Evolutionary conservation across 1,284 basidiomycete species (phyloP), one percentile per base, ranked within the genome.

Genomic region (Cryptococcus sp.): DNA sequence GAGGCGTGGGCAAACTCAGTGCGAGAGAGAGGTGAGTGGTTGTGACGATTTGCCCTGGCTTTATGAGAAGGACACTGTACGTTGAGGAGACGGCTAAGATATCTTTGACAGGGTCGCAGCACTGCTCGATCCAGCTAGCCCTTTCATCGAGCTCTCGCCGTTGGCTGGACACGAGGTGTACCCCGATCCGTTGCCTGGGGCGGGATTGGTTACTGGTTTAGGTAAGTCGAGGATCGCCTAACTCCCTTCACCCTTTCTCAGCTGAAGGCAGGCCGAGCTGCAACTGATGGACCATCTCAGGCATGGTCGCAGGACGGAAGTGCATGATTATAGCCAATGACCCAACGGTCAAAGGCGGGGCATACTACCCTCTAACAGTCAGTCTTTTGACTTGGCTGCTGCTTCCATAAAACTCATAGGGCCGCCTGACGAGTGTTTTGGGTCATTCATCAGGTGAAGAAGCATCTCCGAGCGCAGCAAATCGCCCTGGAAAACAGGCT

Each of bases 291-390:
- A 10, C 3, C 10, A 17, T 3, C 25, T 16, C 54, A 71, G 70
- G 70, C 39, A 64, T 73, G 50, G 87, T 96, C 50, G 85, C 88
- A 19, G 92, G 90, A 3, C 82, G 85, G 57, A 90, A 93, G 74
- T 94, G 91, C 73, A 87, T 96, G 74, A 80, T 97, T 10, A 87
- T 96, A 13, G 89, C 92, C 42, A 97, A 97, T 77, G 93, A 97
- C 73, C 89, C 93, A 27, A 94, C 91, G 2, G 92, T 94, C 44
- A 94, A 94, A 74, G 92, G 93, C 35, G 93, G 93, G 1, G 90
- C 89, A 0, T 95, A 95, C 78, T 93, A 93, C 74, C 93, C 93
- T 15, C 80, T 97, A 60, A 94, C 93, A 10, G 91, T 90, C 59
- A 61, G 81, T 71, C 8, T 42, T n/a, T n/a, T n/a, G n/a, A n/a